A percentile compares a stretch with the other conserved stretches of the same genome.
phyloP scores from a whole-genome alignment of 495 filamentous ascomycete species.

The Parathielavia hyrcaniae region DNA sequence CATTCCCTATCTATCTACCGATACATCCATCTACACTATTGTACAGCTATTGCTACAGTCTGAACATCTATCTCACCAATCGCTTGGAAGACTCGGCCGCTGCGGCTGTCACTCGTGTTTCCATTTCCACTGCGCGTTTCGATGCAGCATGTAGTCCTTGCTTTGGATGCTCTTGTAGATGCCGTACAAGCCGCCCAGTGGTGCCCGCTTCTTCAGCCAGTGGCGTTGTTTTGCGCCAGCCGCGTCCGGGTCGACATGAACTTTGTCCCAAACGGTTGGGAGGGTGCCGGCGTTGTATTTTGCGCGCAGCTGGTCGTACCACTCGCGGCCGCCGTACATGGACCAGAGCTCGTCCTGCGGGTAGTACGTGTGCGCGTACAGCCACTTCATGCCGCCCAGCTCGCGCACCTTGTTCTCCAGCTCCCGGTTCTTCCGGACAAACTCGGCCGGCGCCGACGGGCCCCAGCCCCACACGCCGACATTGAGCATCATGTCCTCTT shows the following conservation, averaged over 20 bases:
- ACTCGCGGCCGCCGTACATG: constrained; percentile 45
- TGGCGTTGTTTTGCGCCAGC: constrained; percentile 29
- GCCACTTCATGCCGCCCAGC: constrained; percentile 60
- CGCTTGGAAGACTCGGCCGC: background rate
- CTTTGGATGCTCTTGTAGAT: constrained; percentile 52
- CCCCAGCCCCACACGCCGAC: constrained; percentile 53
- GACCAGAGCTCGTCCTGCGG: constrained; percentile 49
- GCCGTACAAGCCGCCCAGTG: constrained; percentile 50
- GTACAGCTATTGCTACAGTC: constrained; percentile 2
- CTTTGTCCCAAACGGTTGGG: constrained; percentile 54
- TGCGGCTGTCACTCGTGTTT: constrained; percentile 24
- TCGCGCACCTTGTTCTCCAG: constrained; percentile 58
- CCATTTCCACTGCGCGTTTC: constrained; percentile 48
- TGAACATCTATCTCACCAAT: background rate
- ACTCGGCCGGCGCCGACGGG: constrained; percentile 34
- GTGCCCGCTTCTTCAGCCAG: constrained; percentile 41
- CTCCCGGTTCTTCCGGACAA: constrained; percentile 54
- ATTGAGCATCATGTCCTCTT: constrained; percentile 46
- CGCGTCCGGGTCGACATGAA: constrained; percentile 35
- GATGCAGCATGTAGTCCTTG: constrained; percentile 49
- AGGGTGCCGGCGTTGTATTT: constrained; percentile 49
- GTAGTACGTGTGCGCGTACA: constrained; percentile 58
- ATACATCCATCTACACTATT: background rate
- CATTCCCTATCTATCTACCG: background rate
- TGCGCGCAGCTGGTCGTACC: constrained; percentile 47